Conservation (phyloP, 805 yeast genomes). For the Candida koratica region DNA sequence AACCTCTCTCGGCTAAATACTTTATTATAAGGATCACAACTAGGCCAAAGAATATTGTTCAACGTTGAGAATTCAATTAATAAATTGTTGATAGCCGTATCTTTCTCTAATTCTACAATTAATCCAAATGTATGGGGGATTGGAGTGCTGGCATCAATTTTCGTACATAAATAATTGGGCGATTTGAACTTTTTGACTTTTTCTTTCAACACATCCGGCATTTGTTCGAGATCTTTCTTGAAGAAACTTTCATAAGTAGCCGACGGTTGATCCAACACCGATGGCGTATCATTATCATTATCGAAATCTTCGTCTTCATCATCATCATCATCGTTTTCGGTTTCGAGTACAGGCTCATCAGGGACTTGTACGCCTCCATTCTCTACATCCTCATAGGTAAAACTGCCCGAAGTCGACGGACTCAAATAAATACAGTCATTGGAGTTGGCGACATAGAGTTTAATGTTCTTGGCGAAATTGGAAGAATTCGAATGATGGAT, state of each 20-base stretch:
- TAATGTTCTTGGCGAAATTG: constrained; percentile 25
- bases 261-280: background rate
- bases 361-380: constrained; percentile 24
- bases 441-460: constrained; percentile 35
- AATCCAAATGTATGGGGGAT: constrained; percentile 54
- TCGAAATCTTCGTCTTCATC: background rate
- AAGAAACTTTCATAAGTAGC: constrained; percentile 2
- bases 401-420: constrained; percentile 37
- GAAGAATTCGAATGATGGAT: constrained; percentile 24
- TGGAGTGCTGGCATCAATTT: constrained; percentile 36
- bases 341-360: background rate
- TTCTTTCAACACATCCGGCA: constrained; percentile 14
- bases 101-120: constrained; percentile 42
- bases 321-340: background rate
- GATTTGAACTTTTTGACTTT: constrained; percentile 25
- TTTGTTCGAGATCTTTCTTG: constrained; percentile 4
- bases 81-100: constrained; percentile 34
- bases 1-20: constrained; percentile 44
- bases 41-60: constrained; percentile 50
- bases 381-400: constrained; percentile 42
- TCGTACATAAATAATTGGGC: constrained; percentile 36
- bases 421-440: constrained; percentile 39
- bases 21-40: constrained; percentile 48
- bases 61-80: constrained; percentile 41
- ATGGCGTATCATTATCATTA: constrained; percentile 2